phyloP scores from a whole-genome alignment of 352 stramenopile genomes.

The Phytophthora palmivora region DNA sequence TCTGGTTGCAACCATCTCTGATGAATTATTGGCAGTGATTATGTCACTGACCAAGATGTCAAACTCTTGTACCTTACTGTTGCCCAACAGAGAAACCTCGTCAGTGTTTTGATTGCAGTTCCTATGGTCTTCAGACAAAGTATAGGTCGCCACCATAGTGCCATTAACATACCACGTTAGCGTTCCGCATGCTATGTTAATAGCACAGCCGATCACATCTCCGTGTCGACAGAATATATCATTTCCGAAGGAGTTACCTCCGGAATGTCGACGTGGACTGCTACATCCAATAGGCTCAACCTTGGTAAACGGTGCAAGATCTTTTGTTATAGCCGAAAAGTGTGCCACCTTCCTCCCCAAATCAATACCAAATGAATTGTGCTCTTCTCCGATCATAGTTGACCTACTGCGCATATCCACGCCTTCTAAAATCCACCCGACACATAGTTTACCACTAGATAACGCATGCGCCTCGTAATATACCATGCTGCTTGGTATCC shows the following conservation, averaged over 20 bases:
- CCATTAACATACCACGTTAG: constrained; percentile 77
- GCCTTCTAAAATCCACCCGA: constrained; percentile 56
- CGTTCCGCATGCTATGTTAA: constrained; percentile 33
- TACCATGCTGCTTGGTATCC: constrained; percentile 9
- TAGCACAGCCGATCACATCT: constrained; percentile 66
- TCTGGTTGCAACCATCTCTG: background rate
- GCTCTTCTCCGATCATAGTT: constrained; percentile 49
- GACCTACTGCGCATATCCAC: constrained; percentile 22
- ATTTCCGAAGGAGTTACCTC: constrained; percentile 38
- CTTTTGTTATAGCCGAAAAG: constrained; percentile 30
- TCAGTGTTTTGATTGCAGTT: background rate
- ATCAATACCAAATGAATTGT: constrained; percentile 55
- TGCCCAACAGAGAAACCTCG: constrained; percentile 1
- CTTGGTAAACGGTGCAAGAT: constrained; percentile 29
- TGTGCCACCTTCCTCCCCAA: constrained; percentile 41
- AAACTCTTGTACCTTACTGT: constrained; percentile 35
- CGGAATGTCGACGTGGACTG: constrained; percentile 44
- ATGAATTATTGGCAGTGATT: constrained; percentile 20
- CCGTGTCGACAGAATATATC: constrained; percentile 59
- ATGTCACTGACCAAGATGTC: constrained; percentile 61
- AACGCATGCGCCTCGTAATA: constrained; percentile 69
- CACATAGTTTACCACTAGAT: constrained; percentile 54
- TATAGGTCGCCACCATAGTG: constrained; percentile 30
- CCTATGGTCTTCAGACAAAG: background rate
- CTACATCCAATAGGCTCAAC: constrained; percentile 22